Evolutionary conservation across 1,139 yeast species (phyloP), one percentile per base, ranked within the genome.

Genomic region (Meyerozyma athensensis): DNA sequence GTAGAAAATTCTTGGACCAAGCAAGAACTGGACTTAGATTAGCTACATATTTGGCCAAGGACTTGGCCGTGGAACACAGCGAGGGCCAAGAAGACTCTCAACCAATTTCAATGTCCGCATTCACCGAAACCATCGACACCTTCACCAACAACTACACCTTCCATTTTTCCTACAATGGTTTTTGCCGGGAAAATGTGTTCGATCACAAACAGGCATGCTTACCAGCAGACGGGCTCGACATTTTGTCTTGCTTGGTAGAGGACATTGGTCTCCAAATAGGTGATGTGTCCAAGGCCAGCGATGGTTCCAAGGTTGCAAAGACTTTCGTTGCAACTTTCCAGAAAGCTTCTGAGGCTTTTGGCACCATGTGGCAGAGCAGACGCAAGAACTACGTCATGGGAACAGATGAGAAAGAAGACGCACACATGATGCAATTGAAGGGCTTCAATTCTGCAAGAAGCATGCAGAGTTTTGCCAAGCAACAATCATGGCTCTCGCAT

Each of bases 1-100:
- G 73, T 4, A 50, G 55, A 35, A 53, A 59, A 14, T 60, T 71
- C 16, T 49, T 72, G 16, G 50, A 56, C 4, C 63, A 71, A 4
- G 63, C 75, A 8, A 62, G 71, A 39, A 80, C 76, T 42, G 74
- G 77, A 13, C 56, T 79, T 36, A 68, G 67, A 44, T 63, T 78
- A 44, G 53, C 78, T 9, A 72, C 84, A 0, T 77, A 72, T 46
- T 57, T 79, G 40, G 81, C 83, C 0, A 65, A 70, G 32, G 85
- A 79, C 48, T 65, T 78, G 35, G 65, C 65, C 35, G 51, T 58
- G 12, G 51, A 71, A 2, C 60, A 34, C 55, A 54, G 41, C 41
- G 51, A 50, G 51, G 17, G 55, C 54, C 23, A 53, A 22, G 35
- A 43, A 28, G 48, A 50, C 14, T 39, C 49, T 26, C 39, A 43